Evolutionary conservation across 2,329 filamentous ascomycete genomes (phyloP).

Genomic region (Ophiostoma populinum): DNA sequence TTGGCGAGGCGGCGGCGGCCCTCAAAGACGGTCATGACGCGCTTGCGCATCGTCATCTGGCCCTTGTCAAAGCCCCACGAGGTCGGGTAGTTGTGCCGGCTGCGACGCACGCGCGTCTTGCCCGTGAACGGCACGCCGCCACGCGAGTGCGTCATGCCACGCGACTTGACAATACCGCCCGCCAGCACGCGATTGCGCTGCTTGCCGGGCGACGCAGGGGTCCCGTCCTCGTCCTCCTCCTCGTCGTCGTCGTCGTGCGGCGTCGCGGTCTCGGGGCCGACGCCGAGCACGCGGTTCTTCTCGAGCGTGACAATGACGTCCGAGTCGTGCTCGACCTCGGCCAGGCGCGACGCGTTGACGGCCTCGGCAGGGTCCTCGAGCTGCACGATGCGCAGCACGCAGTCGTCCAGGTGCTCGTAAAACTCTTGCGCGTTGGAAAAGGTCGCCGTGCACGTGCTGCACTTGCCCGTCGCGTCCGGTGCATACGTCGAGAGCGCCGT

Average conservation of each 20-base stretch:
- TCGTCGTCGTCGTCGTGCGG: slow-evolving; percentile 27
- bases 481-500: slow-evolving; percentile 57
- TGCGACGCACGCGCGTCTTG: slow-evolving; percentile 60
- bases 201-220: slow-evolving; percentile 24
- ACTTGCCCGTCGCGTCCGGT: slow-evolving; percentile 75
- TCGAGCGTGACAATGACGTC: slow-evolving; percentile 44
- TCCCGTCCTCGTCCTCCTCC: slow-evolving; percentile 37
- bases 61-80: slow-evolving; percentile 86
- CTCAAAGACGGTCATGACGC: slow-evolving; percentile 84
- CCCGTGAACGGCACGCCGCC: slow-evolving; percentile 44
- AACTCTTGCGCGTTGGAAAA: slow-evolving; percentile 94
- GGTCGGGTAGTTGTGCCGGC: slow-evolving; percentile 80
- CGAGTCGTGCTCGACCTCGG: slow-evolving; percentile 46
- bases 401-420: slow-evolving; percentile 86
- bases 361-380: slow-evolving; percentile 53
- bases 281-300: slow-evolving; percentile 37
- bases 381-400: slow-evolving; percentile 53
- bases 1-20: slow-evolving; percentile 78
- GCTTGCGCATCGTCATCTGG: slow-evolving; percentile 98
- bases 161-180: slow-evolving; percentile 46
- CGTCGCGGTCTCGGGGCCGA: slow-evolving; percentile 19
- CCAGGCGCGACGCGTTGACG: slow-evolving; percentile 49
- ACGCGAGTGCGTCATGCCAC: slow-evolving; percentile 62
- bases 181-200: slow-evolving; percentile 34
- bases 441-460: slow-evolving; percentile 80